Evolutionary conservation across 306 rosid genomes (phyloP), one percentile per base, ranked within the genome.

Genomic region (Mimosa pudica): DNA sequence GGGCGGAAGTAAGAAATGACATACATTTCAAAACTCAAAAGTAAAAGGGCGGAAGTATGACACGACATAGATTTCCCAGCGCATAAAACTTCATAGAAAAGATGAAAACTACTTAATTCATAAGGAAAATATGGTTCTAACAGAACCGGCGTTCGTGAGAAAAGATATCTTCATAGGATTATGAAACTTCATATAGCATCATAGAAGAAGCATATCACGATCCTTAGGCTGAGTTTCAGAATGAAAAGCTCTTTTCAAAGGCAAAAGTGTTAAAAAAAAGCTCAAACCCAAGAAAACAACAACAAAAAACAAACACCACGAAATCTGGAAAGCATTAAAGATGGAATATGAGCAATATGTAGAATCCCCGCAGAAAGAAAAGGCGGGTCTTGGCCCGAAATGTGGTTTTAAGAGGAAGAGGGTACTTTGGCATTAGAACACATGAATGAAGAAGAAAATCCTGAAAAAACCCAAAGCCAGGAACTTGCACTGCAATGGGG

Each of bases 221-320:
- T 49, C 75, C 45, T 49, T 49, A 11, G 41, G 45, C 45, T 6
- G 47, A 33, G 76, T n/a, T 71, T 71, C 16, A 16, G 33, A 30
- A 65, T 5, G 18, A 76, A 76, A 46, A 3, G 42, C 41, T 3
- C 69, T 4, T 38, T 30, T 79, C 49, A 57, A 33, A 67, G 32
- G 54, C 51, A 20, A 33, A 33, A 77, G 61, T 24, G 18, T 1
- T 20, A 8, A 5, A 16, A 17, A 54, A 16, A 4, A 45, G 47
- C 65, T 42, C 11, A 30, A 67, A 84, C 82, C 74, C 45, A 47
- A 47, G 35, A 82, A 80, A 49, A 82, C 30, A 70, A 64, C 80
- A 69, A 80, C 41, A 1, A n/a, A 24, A 45, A 69, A 74, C 12
- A 20, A 47, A 55, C 10, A 71, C 8, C 45, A 24, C 47, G 24